Evolutionary conservation across 2,329 filamentous ascomycete species (phyloP).

Genomic region (Xylariomycetidae sp.): DNA sequence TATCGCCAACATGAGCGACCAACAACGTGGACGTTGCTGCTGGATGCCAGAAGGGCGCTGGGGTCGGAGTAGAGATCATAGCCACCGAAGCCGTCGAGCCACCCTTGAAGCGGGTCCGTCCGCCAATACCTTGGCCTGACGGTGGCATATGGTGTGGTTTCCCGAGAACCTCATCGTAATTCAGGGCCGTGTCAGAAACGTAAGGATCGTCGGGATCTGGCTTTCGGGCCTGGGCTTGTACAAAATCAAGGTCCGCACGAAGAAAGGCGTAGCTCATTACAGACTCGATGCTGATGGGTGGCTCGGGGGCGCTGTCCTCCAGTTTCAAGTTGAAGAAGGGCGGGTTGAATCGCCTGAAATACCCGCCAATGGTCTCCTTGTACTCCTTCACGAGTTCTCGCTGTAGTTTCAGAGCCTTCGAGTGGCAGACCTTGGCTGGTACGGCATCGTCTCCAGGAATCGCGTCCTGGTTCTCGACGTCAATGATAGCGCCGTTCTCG

Average conservation of each 20-base stretch:
- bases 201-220: constrained; percentile 66
- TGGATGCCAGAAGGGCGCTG: constrained; percentile 93
- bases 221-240: constrained; percentile 81
- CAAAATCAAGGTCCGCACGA: constrained; percentile 89
- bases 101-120: constrained; percentile 75
- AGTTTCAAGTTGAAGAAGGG: constrained; percentile 56
- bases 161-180: constrained; percentile 78
- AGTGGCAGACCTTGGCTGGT: constrained; percentile 44
- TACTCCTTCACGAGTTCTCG: constrained; percentile 68
- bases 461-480: constrained; percentile 31
- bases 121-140: constrained; percentile 61
- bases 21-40: constrained; percentile 76
- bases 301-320: constrained; percentile 27
- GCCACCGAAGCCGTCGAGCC: constrained; percentile 88
- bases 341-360: constrained; percentile 86
- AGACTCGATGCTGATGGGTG: constrained; percentile 60
- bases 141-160: constrained; percentile 46
- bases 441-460: constrained; percentile 36
- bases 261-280: constrained; percentile 90
- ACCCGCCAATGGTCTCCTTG: constrained; percentile 81
- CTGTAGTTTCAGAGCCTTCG: constrained; percentile 63
- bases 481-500: constrained; percentile 26
- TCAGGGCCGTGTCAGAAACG: constrained; percentile 69
- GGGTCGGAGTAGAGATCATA: constrained; percentile 85
- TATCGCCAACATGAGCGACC: constrained; percentile 90